Conservation (phyloP, 2,329 filamentous ascomycete species). For the Phialemonium atrogriseum region DNA sequence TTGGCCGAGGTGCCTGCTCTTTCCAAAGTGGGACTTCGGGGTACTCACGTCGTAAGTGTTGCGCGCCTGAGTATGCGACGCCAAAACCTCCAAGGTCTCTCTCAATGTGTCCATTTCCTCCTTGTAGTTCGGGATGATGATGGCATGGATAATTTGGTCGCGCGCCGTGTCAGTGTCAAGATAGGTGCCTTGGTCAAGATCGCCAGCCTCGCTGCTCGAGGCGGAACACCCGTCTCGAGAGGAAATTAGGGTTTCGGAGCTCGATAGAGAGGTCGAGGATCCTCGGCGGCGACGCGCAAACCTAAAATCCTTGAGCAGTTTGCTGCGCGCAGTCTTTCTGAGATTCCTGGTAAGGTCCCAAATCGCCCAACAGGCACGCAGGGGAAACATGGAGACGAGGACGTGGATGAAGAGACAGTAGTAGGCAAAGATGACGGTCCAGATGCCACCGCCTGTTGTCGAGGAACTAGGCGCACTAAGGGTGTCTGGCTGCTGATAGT, state of each 20-base stretch:
- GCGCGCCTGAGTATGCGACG: slow-evolving; percentile 55
- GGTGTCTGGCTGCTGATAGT: slow-evolving; percentile 30
- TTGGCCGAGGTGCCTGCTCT: too few relatives aligned
- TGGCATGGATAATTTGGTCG: slow-evolving; percentile 52
- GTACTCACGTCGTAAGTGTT: slow-evolving; percentile 61
- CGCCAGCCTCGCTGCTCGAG: slow-evolving; percentile 41
- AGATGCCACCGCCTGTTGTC: slow-evolving; percentile 35
- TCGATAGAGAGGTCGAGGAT: slow-evolving; percentile 47
- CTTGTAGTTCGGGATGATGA: slow-evolving; percentile 67
- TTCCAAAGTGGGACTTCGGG: background rate
- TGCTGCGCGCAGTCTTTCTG: slow-evolving; percentile 34
- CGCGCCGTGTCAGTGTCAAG: slow-evolving; percentile 33
- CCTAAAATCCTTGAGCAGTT: slow-evolving; percentile 38
- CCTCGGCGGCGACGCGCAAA: slow-evolving; percentile 37
- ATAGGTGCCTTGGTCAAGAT: slow-evolving; percentile 38
- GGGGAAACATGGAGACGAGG: slow-evolving; percentile 54
- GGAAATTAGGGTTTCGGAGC: slow-evolving; percentile 44
- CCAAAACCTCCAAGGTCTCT: slow-evolving; percentile 61
- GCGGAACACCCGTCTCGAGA: slow-evolving; percentile 35
- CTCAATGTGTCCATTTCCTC: slow-evolving; percentile 61
- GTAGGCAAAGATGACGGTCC: slow-evolving; percentile 49
- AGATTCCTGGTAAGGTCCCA: slow-evolving; percentile 47
- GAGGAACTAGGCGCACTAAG: slow-evolving; percentile 25
- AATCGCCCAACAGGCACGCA: slow-evolving; percentile 54
- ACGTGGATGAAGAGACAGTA: slow-evolving; percentile 59